These are phyloP conservation scores for Triadica sebifera DNA, from an alignment of 345 rosid genomes.

Conservation along the genomic window DNA sequence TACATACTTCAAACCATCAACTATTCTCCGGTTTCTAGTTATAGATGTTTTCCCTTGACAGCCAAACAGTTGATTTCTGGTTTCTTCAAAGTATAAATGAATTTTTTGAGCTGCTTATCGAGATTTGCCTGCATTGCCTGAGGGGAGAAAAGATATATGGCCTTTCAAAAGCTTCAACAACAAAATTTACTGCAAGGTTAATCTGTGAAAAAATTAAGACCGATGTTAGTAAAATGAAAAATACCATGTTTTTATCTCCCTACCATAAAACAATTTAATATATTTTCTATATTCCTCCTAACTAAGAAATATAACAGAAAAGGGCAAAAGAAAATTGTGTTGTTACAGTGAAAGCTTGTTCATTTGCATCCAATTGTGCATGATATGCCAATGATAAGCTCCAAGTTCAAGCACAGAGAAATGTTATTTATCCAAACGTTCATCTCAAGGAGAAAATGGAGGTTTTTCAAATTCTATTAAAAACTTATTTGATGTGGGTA, in stretches of 20 bases:
- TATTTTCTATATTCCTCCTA: background rate
- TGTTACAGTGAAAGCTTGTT: background rate
- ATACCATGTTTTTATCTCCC: background rate
- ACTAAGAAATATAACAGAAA: background rate
- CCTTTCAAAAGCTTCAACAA: conserved; percentile 25
- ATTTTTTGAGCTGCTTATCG: conserved; percentile 24
- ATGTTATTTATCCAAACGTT: background rate
- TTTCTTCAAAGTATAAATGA: conserved; percentile 15
- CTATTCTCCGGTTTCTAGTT: background rate
- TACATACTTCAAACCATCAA: background rate
- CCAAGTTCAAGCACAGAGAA: background rate
- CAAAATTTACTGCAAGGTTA: conserved; percentile 26
- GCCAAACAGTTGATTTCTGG: conserved; percentile 13
- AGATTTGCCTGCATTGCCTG: conserved; percentile 24
- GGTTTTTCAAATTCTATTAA: background rate
- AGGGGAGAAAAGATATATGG: conserved; percentile 29
- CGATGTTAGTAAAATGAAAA: background rate
- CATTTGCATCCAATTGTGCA: background rate
- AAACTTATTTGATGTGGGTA: background rate
- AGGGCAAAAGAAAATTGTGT: background rate
- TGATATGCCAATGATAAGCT: background rate
- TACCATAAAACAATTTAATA: background rate
- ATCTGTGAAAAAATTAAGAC: conserved; percentile 22
- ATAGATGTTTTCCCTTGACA: conserved; percentile 4
- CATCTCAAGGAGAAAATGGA: background rate